phyloP scores from a whole-genome alignment of 1,139 yeast species.

The Citeromyces hawaiiensis region DNA sequence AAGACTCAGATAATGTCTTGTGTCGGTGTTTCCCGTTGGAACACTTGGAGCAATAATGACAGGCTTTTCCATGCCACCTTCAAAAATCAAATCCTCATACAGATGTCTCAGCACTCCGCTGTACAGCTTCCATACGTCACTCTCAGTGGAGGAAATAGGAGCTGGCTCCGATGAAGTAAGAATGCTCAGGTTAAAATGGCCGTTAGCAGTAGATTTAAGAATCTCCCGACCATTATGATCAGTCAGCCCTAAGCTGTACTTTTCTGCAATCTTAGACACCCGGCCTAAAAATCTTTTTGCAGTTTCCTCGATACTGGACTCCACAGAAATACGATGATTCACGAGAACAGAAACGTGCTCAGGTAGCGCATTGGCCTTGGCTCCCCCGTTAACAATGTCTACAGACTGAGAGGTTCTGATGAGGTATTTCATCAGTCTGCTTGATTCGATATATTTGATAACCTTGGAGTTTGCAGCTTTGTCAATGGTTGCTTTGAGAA shows the following conservation, averaged over 20 bases:
- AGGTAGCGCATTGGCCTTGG: slow-evolving; percentile 44
- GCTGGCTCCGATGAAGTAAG: slow-evolving; percentile 34
- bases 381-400: slow-evolving; percentile 47
- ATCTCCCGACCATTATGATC: slow-evolving; percentile 19
- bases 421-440: slow-evolving; percentile 19
- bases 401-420: slow-evolving; percentile 49
- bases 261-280: slow-evolving; percentile 26
- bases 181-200: slow-evolving; percentile 25
- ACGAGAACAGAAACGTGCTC: slow-evolving; percentile 33
- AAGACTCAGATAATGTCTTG: slow-evolving; percentile 64
- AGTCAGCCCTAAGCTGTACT: slow-evolving; percentile 12
- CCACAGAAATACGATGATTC: slow-evolving; percentile 42
- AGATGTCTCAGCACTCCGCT: slow-evolving; percentile 32
- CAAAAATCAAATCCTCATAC: slow-evolving; percentile 31
- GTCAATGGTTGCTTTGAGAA: slow-evolving; percentile 28
- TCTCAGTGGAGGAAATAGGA: slow-evolving; percentile 30
- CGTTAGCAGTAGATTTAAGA: slow-evolving; percentile 19
- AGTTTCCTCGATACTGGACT: slow-evolving; percentile 29
- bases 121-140: slow-evolving; percentile 26
- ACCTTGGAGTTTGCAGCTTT: slow-evolving; percentile 26
- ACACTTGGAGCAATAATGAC: slow-evolving; percentile 50
- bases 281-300: slow-evolving; percentile 16
- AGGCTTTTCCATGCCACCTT: slow-evolving; percentile 25
- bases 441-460: slow-evolving; percentile 19
- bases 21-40: slow-evolving; percentile 79